These are phyloP conservation scores for Claviceps sp. DNA, from an alignment of 2,329 filamentous ascomycete genomes.

Conservation along the genomic window DNA sequence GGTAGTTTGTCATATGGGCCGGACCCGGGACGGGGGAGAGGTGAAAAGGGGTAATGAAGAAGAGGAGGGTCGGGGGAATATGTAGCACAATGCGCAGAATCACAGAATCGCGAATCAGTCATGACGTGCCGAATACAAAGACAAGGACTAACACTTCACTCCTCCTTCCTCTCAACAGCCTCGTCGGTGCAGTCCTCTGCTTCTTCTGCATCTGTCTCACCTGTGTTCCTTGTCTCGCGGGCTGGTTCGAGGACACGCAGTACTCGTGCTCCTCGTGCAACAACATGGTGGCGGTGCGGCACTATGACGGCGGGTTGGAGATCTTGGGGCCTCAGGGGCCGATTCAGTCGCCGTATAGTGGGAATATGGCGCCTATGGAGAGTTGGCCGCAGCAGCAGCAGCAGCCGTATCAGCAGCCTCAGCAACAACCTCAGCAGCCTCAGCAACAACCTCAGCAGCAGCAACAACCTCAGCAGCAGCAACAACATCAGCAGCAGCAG, in stretches of 20 bases:
- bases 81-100: too few relatives aligned
- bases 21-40: not conserved
- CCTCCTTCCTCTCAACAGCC: slow-evolving; percentile 5
- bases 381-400: not conserved
- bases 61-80: not conserved
- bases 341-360: slow-evolving; percentile 9
- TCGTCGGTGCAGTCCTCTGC: slow-evolving; percentile 17
- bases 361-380: slow-evolving; percentile 1
- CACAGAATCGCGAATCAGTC: too few relatives aligned
- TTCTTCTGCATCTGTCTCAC: slow-evolving; percentile 19
- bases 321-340: slow-evolving; percentile 10
- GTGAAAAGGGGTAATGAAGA: not conserved
- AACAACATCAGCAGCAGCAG: not conserved
- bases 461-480: not conserved
- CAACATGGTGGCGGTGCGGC: slow-evolving; percentile 15
- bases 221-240: slow-evolving; percentile 18
- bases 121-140: not conserved
- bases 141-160: not conserved
- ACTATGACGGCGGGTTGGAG: slow-evolving; percentile 10
- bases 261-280: slow-evolving; percentile 18
- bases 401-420: not conserved
- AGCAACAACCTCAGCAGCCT: not conserved
- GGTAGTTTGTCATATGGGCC: too few relatives aligned
- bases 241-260: slow-evolving; percentile 19
- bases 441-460: not conserved